Evolutionary conservation across 495 filamentous ascomycete genomes (phyloP), one percentile per base, ranked within the genome.

Genomic region (Parachaetomium inaequale): DNA sequence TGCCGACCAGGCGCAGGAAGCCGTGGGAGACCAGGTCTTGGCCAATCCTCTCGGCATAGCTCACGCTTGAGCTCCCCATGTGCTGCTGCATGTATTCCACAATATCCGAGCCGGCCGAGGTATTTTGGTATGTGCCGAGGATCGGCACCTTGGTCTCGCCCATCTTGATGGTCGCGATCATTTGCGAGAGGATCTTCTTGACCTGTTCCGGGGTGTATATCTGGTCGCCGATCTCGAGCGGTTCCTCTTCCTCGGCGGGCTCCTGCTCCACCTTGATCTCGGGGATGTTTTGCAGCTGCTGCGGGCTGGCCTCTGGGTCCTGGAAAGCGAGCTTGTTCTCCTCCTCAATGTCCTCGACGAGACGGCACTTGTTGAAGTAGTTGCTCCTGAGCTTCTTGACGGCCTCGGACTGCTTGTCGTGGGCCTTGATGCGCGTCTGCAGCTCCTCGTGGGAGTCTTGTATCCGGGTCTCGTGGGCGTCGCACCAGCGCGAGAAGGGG

Each of bases 251-350:
- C 43, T 78, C 74, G 23, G 72, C 70, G 0, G 60, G 31, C 58
- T 76, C 75, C 46, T 79, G 79, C 55, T 83, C 75, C 21, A 85
- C 83, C 69, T 82, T 84, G 73, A 85, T 87, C 66, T 83, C 80
- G 47, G 81, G 82, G 63, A 80, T 78, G 59, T 76, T 71, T 67
- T 76, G 64, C 66, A 74, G 73, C 65, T 75, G 66, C 59, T 82
- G 79, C 15, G 82, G 79, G 68, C 79, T 82, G 31, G 61, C 70
- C 61, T 80, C 76, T 2, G 93, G 91, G 63, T 90, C 91, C 70
- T 97, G 91, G 72, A 98, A 97, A 32, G 91, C 93, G 14, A 99
- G 84, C 75, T 98, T 97, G 71, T 96, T 96, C 81, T 99, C 94
- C 75, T 99, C 94, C 68, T 98, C 95, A 57, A 97, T 75, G 70